Percentiles rank a stretch among this genome's conserved stretches.
These are phyloP conservation scores for Alternaria arbusti DNA, from an alignment of 2,329 filamentous ascomycete genomes.

Conservation along the genomic window DNA sequence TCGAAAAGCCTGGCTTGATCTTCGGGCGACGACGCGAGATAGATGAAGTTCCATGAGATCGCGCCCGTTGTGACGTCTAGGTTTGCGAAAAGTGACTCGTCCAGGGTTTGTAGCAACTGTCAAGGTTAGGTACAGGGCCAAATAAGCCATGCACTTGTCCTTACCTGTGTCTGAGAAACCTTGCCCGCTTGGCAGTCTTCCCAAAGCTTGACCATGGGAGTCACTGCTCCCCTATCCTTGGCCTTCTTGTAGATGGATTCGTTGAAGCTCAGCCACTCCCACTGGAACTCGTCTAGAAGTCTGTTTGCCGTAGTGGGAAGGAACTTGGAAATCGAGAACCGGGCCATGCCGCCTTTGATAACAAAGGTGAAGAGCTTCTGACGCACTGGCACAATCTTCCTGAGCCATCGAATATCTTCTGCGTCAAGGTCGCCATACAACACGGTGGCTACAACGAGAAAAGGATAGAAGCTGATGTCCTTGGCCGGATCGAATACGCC, in stretches of 20 bases:
- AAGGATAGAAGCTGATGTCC: conserved; percentile 47
- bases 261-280: conserved; percentile 42
- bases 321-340: conserved; percentile 30
- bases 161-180: neutral
- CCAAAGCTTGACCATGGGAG: neutral
- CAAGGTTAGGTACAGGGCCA: no score
- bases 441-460: conserved; percentile 48
- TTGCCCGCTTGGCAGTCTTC: neutral
- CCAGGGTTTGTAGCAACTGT: conserved; percentile 49
- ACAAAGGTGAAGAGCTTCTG: conserved; percentile 44
- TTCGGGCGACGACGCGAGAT: conserved; percentile 46
- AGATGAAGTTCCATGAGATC: conserved; percentile 52
- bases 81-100: conserved; percentile 57
- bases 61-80: conserved; percentile 55
- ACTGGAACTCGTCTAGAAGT: conserved; percentile 9
- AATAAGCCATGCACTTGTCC: no score
- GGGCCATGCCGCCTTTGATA: conserved; percentile 46
- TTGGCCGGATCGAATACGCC: conserved; percentile 29
- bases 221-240: neutral
- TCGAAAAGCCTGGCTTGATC: conserved; percentile 36
- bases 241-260: conserved; percentile 15
- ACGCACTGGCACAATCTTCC: conserved; percentile 26
- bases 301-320: conserved; percentile 38
- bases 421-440: conserved; percentile 46
- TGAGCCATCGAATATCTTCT: conserved; percentile 31